Percentiles rank a stretch among this genome's conserved stretches.
Evolutionary conservation across 2,329 filamentous ascomycete species (phyloP).

Genomic region (Pezicula rhizophila): DNA sequence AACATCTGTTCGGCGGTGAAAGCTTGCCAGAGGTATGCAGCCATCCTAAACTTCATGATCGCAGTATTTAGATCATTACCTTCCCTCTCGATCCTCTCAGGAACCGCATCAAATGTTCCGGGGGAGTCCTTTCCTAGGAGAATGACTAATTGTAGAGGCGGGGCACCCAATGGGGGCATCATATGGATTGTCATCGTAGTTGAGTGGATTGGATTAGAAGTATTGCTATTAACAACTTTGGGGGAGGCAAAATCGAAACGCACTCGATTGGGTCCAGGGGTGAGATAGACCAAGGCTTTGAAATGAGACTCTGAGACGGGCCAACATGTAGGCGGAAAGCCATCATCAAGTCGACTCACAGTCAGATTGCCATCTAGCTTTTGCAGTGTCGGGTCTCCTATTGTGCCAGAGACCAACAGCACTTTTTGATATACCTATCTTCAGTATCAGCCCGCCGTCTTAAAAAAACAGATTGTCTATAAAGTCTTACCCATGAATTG

Average conservation of each 20-base stretch:
- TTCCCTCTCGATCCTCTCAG: conserved; percentile 68
- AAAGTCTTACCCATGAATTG: conserved; percentile 69
- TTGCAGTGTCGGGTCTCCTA: conserved; percentile 65
- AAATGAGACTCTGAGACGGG: conserved; percentile 86
- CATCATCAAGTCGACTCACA: conserved; percentile 76
- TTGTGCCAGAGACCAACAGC: conserved; percentile 72
- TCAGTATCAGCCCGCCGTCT: conserved; percentile 8
- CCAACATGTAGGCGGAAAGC: conserved; percentile 77
- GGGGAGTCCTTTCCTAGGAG: conserved; percentile 83
- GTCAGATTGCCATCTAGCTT: conserved; percentile 73
- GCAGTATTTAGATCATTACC: conserved; percentile 78
- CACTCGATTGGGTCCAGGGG: conserved; percentile 81
- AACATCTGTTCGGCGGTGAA: conserved; percentile 97
- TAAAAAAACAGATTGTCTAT: neutral
- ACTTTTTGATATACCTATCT: conserved; percentile 84
- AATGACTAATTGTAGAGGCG: conserved; percentile 85
- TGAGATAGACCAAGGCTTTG: conserved; percentile 85
- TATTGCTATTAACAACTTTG: conserved; percentile 65
- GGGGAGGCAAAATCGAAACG: conserved; percentile 84
- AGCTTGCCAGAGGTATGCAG: conserved; percentile 93
- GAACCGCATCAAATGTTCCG: conserved; percentile 75
- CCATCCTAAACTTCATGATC: conserved; percentile 86
- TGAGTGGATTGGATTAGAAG: conserved; percentile 65
- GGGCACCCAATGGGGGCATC: conserved; percentile 69
- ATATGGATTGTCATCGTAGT: conserved; percentile 81